Evolutionary conservation across 768 basidiomycete species (phyloP).

Genomic region (Leucocoprinus leucothites): DNA sequence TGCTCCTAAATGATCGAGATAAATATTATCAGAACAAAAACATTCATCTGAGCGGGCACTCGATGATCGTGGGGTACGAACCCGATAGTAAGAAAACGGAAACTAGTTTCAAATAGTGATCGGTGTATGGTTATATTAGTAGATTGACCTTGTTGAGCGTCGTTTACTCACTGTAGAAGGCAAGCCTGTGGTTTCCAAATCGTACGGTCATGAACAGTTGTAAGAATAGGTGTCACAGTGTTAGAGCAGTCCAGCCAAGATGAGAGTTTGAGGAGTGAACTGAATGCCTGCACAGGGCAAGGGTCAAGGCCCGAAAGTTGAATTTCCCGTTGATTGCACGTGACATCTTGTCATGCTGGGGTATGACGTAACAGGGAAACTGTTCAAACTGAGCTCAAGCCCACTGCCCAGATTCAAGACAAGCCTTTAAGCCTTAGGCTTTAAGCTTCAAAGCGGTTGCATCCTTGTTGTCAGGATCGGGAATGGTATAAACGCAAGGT

Average conservation of each 20-base stretch:
- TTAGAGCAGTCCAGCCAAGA: neutral
- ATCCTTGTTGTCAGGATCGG: too few species aligned
- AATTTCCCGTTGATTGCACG: neutral
- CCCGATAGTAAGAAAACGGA: conserved; percentile 43
- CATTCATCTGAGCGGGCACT: neutral
- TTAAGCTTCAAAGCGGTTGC: too few species aligned
- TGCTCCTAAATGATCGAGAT: conserved; percentile 27
- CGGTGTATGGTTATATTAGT: neutral
- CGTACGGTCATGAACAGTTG: conserved; percentile 50
- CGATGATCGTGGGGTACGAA: conserved; percentile 16
- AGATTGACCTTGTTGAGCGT: neutral
- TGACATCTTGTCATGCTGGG: neutral
- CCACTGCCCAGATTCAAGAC: too few species aligned
- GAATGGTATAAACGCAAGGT: too few species aligned
- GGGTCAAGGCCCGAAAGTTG: neutral
- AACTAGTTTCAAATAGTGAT: conserved; percentile 27
- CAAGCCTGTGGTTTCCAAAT: conserved; percentile 53
- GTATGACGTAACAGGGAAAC: too few species aligned
- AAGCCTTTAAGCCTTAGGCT: too few species aligned
- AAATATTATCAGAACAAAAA: neutral
- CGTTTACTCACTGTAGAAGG: conserved; percentile 44
- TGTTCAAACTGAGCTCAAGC: too few species aligned
- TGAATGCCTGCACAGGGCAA: neutral
- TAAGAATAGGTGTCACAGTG: neutral
- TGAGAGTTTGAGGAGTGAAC: neutral